Evolutionary conservation across 2,329 filamentous ascomycete genomes (phyloP), one percentile per base, ranked within the genome.

Genomic region (Leptographium flavum): DNA sequence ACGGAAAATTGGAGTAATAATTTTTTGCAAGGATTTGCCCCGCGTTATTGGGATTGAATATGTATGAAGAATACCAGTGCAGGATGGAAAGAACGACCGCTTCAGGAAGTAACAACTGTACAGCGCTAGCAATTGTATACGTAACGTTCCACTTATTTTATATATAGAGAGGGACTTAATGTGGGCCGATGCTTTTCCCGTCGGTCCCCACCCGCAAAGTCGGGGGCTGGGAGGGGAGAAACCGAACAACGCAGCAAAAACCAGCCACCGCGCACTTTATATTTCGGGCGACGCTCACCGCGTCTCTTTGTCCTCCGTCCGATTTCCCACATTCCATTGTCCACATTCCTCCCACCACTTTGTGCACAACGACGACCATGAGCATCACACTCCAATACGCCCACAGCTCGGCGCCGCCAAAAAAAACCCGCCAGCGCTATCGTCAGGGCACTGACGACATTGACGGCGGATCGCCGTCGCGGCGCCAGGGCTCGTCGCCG

Each of bases 371-470:
- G 25, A 31, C 4, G 27, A 19, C 8, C 19, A 42, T 42, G 40
- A 35, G 21, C 21, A 42, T 33, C 1, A 30, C 40, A 3, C 19
- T 41, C 15, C 40, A 42, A 19, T 42, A 42, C 15, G 30, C 28
- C 21, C 21, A 22, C 14, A 15, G 31, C 40, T 4, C 40, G 6
- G n/a, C 23, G n/a, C 41, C 41, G 41, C 41, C 31, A 15, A 43
- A 43, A 19, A 43, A 43, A 15, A 43, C 41, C 10, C 41, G 41
- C 32, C 41, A 43, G 32, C 41, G 41, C 11, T 43, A 43, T 21
- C 41, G 41, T 15, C 41, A 25, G 9, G 31, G 31, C 23, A 17
- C 30, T n/a, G 41, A 43, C 31, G 41, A 43, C 13, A 23, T 19
- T 17, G 31, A 35, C 10, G 17, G 25, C 19, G 21, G 25, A 11